These are phyloP conservation scores for Phycomyces blakesleeanus DNA, from an alignment of 192 early-diverging fungal species.

Conservation along the genomic window DNA sequence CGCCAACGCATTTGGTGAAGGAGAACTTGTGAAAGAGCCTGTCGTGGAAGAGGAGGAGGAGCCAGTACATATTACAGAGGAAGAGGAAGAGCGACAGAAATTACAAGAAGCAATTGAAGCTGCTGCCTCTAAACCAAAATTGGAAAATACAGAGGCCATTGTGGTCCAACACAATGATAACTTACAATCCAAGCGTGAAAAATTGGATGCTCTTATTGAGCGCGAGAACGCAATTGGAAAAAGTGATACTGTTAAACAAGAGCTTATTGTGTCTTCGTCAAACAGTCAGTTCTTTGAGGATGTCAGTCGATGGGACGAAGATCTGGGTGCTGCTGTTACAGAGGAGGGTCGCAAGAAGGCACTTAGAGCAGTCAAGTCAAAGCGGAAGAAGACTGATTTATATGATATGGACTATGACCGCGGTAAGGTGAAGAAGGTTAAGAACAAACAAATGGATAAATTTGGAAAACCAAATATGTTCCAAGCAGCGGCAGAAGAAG, in stretches of 20 bases:
- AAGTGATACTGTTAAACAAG: constrained; percentile 37
- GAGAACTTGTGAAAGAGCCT: background rate
- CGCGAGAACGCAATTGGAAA: constrained; percentile 47
- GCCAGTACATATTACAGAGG: constrained; percentile 5
- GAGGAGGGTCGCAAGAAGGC: constrained; percentile 32
- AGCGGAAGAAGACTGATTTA: constrained; percentile 46
- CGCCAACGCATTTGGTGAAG: constrained; percentile 7
- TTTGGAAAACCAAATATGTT: constrained; percentile 42
- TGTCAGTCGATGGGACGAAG: constrained; percentile 33
- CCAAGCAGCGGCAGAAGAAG: constrained; percentile 40
- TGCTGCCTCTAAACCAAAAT: constrained; percentile 40
- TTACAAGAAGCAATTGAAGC: constrained; percentile 21
- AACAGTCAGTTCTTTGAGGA: constrained; percentile 36
- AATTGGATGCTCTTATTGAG: constrained; percentile 42
- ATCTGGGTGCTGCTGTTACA: constrained; percentile 15
- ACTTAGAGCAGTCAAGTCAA: constrained; percentile 47
- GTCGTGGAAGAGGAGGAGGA: background rate
- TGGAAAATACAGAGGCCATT: constrained; percentile 44
- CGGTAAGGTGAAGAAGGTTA: constrained; percentile 71
- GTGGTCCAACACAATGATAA: constrained; percentile 43
- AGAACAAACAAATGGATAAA: constrained; percentile 48
- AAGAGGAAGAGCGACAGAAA: constrained; percentile 43
- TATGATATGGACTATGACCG: constrained; percentile 74
- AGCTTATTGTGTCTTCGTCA: constrained; percentile 23
- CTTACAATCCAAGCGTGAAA: constrained; percentile 41